Evolutionary conservation across 2,329 filamentous ascomycete species (phyloP), one percentile per base, ranked within the genome.

Genomic region (Stagonosporopsis tanaceti): DNA sequence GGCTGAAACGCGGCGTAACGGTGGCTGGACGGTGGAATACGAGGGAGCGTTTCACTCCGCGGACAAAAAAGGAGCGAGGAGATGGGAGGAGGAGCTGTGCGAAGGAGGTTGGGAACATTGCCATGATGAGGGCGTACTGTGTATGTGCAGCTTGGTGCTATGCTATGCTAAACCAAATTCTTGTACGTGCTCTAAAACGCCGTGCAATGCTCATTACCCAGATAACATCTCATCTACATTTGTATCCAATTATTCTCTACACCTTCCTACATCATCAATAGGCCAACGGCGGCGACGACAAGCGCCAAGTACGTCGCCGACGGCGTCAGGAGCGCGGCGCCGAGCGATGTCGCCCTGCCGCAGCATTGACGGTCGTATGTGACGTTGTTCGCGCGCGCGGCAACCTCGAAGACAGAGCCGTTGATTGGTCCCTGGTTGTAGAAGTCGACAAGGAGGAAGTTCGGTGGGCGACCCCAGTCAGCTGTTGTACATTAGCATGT

Each of bases 361-460:
- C 87, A 89, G 70, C 87, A 89, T 4, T 76, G 57, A 40, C 81
- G 73, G 42, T 81, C 81, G 70, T 92, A 93, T 0, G 85, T 88
- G 44, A 95, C 90, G 59, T 89, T 87, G 75, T 94, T 95, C 64
- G 87, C 84, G 3, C 61, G 62, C 0, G 76, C 76, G 4, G 76
- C 76, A 24, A 77, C 76, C 51, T 74, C 72, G 51, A 78, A 78
- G 12, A 78, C 76, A 17, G 73, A 75, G 8, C 76, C 76, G 37
- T 75, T 73, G 5, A 67, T 65, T 0, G 65, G 58, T 5, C 76
- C 76, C 27, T 65, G 47, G 47, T 78, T 76, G 62, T 78, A 78
- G 60, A 76, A 78, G 57, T 78, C 76, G 12, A 78, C 76, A 34
- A 78, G 71, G 24, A 78, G 71, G 63, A 76, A 78, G 47, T 78